Evolutionary conservation across 805 yeast genomes (phyloP), one percentile per base, ranked within the genome.

Genomic region (Teunomyces stri): DNA sequence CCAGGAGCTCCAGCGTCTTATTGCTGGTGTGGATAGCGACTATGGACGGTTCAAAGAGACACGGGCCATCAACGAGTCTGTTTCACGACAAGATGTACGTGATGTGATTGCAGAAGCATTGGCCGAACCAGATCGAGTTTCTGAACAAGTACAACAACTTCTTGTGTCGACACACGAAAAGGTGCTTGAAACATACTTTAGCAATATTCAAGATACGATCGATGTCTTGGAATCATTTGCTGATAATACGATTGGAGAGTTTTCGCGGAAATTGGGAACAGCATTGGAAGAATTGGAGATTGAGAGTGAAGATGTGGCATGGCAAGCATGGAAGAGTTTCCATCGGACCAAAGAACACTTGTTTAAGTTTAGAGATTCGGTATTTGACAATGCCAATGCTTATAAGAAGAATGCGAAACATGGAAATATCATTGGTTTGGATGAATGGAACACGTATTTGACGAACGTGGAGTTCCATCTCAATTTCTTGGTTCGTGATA

Each of bases 151-250:
- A 7, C 70, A 68, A 44, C 49, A 45, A 1, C 34, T 47, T 27
- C 54, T 72, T 31, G 60, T 58, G 42, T 60, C 55, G 3, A 57
- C 52, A 7, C 73, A 70, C 47, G 61, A 57, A 16, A 28, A 46
- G 6, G 46, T 73, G 10, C 50, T 69, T 36, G 57, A 52, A 9
- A 50, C 58, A 34, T 73, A 72, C 52, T 70, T 65, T 43, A 47
- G 48, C 13, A 60, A 56, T 3, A 53, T 66, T 18, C 78, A 73
- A 48, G 64, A 63, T 25, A 75, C 84, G 31, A 73, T 85, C 45
- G 91, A 87, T 52, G 75, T 84, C 0, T 76, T 83, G 59, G 91
- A 86, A 61, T 86, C 86, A 51, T 87, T 86, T 72, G 82, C 85
- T 5, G 90, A 85, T 46, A 77, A 81, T 5, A 74, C 87, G 25